Evolutionary conservation across 176 grass and related monocot genomes (phyloP), one percentile per base, ranked within the genome.

Genomic region (Oryza glaberrima): DNA sequence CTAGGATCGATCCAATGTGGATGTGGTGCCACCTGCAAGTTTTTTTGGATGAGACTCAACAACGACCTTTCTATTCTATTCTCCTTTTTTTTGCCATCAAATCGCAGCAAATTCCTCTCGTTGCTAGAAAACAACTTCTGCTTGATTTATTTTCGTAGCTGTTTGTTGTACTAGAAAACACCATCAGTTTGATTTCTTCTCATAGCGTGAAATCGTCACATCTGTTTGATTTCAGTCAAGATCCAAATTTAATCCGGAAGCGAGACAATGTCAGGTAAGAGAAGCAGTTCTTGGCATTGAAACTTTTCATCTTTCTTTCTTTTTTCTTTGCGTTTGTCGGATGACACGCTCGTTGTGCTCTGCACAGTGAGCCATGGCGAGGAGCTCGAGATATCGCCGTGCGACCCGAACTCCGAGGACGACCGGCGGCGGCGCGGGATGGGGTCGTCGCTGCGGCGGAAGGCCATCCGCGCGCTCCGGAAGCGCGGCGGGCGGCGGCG

Each of bases 361-460:
- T 82, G 73, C 85, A 91, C 82, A 91, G 94, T 85, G 70, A 86
- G 76, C 56, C 76, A 78, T 73, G 80, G 73, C 69, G 94, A 92
- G 54, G 82, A 78, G 36, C 44, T 82, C 74, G 94, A 97, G 79
- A 91, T 91, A 86, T 88, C 86, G 38, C 40, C 85, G 32, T 86
- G 87, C 68, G 91, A 85, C 22, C 77, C 93, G 56, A 94, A 89
- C 83, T 97, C 90, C 16, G 94, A 97, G 83, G 92, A 97, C 68
- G 92, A 97, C 83, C 87, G 90, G 46, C 89, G 94, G 44, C 87
- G 90, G 40, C 89, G 87, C 46, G 92, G 82, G 90, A 97, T 97
- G 15, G 94, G 88, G 30, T 94, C 94, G 30, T 94, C 94, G 75
- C 76, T 94, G 25, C 91, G 67, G 83, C 93, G 89, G 85, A 97